Evolutionary conservation across 176 grass and related monocot genomes (phyloP), one percentile per base, ranked within the genome.

Genomic region (Aegilops longissima): DNA sequence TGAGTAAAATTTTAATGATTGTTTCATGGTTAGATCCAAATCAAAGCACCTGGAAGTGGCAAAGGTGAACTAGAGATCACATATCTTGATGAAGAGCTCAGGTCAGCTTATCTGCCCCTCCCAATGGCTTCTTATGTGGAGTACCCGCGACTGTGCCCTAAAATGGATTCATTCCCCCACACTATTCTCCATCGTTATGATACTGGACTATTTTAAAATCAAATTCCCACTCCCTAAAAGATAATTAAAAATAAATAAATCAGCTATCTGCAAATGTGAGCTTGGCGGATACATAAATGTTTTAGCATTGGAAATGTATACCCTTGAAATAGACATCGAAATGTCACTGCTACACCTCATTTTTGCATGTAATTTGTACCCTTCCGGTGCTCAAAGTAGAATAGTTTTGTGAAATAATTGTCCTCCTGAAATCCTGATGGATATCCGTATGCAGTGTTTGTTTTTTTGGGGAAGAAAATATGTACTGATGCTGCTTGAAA

Each of bases 41-140:
- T 98, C 80, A 95, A 98, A 92, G 78, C 93, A 17, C 91, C 92
- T 18, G 92, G 86, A 88, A 89, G 93, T 39, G 93, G 69, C 77
- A 93, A 90, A 83, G 96, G 96, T 71, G 96, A 98, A 83, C 86
- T 98, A 42, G 96, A 98, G 70, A 90, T 94, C 70, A 98, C 96
- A 65, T 98, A 98, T 75, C 86, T 98, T 24, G 96, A 98, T 63
- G 93, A 98, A 91, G 93, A 95, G 75, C 76, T 95, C 79, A 87
- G 96, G 93, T 95, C 89, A 90, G 85, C 82, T 89, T 13, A 56
- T 84, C 47, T 65, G 17, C 17, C 77, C 42, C 38, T 83, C 66
- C 24, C 58, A 86, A 63, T 59, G 10, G 44, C 72, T 35, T 67
- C 40, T 24, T 73, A 34, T 40, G 54, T 21, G 54, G 6, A 18